A percentile compares a stretch with the other conserved stretches of the same genome.
Conservation (phyloP, 768 basidiomycete genomes). For the Kwoniella dejecticola region DNA sequence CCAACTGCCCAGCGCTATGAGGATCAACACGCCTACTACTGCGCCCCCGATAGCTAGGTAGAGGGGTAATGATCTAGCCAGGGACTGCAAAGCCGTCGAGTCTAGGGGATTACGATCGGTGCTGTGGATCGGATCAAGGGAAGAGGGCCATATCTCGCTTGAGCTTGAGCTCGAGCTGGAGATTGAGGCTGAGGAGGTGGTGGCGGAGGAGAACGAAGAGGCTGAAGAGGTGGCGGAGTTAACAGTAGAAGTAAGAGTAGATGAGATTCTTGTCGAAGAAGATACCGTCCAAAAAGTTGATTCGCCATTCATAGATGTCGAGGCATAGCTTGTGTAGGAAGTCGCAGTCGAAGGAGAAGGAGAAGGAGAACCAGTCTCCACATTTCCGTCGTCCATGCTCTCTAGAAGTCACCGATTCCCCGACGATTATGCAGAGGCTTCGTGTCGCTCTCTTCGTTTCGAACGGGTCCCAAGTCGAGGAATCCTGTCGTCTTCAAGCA, state of each 20-base stretch:
- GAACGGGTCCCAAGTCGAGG: no score
- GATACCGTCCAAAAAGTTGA: no score
- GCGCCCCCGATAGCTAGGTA: slow-evolving; percentile 7
- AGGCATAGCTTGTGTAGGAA: background rate
- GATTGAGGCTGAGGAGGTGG: background rate
- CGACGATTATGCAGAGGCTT: no score
- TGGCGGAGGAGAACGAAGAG: no score
- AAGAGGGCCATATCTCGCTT: background rate
- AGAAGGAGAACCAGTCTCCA: slow-evolving; percentile 1
- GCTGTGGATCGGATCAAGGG: background rate
- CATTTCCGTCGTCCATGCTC: no score
- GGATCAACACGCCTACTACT: background rate
- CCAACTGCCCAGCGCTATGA: slow-evolving; percentile 1
- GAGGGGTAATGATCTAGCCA: slow-evolving; percentile 7
- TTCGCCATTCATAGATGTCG: no score
- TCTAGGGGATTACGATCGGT: background rate
- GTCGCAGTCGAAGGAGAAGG: background rate
- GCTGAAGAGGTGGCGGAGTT: no score
- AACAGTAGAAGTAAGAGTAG: no score
- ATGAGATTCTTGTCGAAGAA: no score
- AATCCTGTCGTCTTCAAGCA: no score
- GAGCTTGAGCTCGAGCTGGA: background rate
- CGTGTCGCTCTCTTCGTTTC: no score
- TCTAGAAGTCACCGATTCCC: no score
- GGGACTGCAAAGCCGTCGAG: background rate